Evolutionary conservation across 2,329 filamentous ascomycete species (phyloP).

Genomic region (Tolypocladium pustulatum): DNA sequence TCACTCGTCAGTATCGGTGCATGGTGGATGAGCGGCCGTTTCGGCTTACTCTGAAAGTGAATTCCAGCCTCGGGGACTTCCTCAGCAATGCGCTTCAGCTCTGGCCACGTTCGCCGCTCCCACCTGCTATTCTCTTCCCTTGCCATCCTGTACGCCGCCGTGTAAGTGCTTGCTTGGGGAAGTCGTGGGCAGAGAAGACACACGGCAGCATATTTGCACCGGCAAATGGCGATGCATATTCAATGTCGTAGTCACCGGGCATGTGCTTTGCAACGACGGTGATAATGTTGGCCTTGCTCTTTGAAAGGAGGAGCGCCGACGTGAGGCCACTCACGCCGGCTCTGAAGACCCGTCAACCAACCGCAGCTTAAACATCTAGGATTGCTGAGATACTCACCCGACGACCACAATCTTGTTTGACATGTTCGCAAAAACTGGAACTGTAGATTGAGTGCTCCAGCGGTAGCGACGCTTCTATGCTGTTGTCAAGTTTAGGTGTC

Average conservation of each 20-base stretch:
- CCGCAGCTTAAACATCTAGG: neutral
- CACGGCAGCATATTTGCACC: slow-evolving; percentile 72
- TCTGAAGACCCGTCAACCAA: slow-evolving; percentile 10
- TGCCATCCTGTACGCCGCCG: slow-evolving; percentile 28
- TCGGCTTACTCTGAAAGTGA: slow-evolving; percentile 56
- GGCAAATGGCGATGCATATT: slow-evolving; percentile 85
- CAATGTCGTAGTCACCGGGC: slow-evolving; percentile 85
- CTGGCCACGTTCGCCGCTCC: slow-evolving; percentile 56
- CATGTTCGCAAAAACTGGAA: slow-evolving; percentile 10
- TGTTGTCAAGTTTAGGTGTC: neutral
- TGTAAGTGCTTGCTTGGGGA: neutral
- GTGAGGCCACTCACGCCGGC: slow-evolving; percentile 43
- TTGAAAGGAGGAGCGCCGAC: slow-evolving; percentile 36
- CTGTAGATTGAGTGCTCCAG: neutral
- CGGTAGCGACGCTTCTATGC: neutral
- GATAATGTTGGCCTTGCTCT: slow-evolving; percentile 34
- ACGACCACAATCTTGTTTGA: slow-evolving; percentile 21
- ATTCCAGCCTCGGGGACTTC: slow-evolving; percentile 69
- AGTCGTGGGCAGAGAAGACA: slow-evolving; percentile 17
- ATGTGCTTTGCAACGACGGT: slow-evolving; percentile 79
- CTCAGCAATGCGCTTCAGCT: slow-evolving; percentile 46
- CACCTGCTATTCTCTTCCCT: slow-evolving; percentile 34
- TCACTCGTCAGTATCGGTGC: neutral
- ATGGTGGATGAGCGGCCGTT: too few species aligned
- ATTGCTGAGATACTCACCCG: slow-evolving; percentile 15